A percentile compares a stretch with the other conserved stretches of the same genome.
Conservation (phyloP, 192 early-diverging fungal genomes). For the Backusella liffmaniae region DNA sequence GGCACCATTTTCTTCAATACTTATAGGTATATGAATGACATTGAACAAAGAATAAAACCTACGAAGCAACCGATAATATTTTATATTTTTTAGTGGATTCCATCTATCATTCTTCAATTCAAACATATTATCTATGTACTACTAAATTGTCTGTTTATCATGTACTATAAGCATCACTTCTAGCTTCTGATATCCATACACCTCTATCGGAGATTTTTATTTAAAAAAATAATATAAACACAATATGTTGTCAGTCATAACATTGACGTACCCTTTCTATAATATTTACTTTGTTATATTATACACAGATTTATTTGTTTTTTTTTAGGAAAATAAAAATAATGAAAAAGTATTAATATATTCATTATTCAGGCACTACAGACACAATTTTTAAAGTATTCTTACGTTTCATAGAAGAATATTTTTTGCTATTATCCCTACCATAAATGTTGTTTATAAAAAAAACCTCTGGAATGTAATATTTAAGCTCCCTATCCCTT, state of each 20-base stretch:
- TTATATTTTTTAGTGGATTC: neutral
- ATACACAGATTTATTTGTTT: neutral
- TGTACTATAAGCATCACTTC: neutral
- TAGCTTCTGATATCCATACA: neutral
- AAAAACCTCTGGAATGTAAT: neutral
- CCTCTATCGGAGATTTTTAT: neutral
- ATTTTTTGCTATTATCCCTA: neutral
- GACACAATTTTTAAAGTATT: conserved; percentile 5
- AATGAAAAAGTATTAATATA: neutral
- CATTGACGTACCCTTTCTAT: neutral
- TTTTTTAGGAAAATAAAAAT: conserved; percentile 1
- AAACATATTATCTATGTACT: neutral
- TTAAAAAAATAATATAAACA: neutral
- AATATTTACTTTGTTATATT: neutral
- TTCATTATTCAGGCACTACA: conserved; percentile 4
- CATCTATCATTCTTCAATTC: neutral
- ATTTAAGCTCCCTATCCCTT: neutral
- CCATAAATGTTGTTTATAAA: neutral
- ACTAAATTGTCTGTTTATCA: neutral
- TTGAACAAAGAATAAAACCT: neutral
- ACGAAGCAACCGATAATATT: neutral
- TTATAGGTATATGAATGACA: neutral
- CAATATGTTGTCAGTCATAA: neutral
- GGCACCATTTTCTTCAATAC: neutral
- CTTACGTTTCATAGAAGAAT: neutral